phyloP scores from a whole-genome alignment of 495 filamentous ascomycete species.

The Hyaloscypha hepaticicola region DNA sequence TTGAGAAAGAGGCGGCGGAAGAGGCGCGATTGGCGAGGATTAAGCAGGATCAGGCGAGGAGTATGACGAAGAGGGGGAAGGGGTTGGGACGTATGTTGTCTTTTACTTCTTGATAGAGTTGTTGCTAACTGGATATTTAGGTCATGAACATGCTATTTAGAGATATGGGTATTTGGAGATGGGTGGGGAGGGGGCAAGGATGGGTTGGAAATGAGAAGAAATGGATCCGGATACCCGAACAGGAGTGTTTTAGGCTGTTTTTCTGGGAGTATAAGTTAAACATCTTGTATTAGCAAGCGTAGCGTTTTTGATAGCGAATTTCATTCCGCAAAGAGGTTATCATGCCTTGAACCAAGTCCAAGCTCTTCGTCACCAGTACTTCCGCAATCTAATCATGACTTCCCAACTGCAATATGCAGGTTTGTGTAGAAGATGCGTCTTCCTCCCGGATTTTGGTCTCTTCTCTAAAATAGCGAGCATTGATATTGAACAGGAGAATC shows the following conservation, averaged over 20 bases:
- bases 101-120: not conserved
- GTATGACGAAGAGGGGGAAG: conserved; percentile 64
- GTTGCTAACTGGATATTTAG: not conserved
- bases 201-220: no score
- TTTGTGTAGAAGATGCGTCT: no score
- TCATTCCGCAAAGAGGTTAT: no score
- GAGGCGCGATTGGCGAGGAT: conserved; percentile 62
- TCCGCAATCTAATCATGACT: no score
- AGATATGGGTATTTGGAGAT: no score
- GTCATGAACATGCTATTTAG: not conserved
- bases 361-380: no score
- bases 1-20: conserved; percentile 64
- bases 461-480: no score
- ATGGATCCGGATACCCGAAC: not conserved
- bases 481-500: no score
- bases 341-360: no score
- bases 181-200: no score
- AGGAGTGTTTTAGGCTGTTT: not conserved
- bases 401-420: no score
- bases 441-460: no score
- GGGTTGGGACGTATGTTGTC: conserved; percentile 58
- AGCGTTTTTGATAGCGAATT: not conserved
- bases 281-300: not conserved
- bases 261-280: not conserved
- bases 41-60: conserved; percentile 62